phyloP scores from a whole-genome alignment of 192 early-diverging fungal species.

The Coemansia guatemalensis region DNA sequence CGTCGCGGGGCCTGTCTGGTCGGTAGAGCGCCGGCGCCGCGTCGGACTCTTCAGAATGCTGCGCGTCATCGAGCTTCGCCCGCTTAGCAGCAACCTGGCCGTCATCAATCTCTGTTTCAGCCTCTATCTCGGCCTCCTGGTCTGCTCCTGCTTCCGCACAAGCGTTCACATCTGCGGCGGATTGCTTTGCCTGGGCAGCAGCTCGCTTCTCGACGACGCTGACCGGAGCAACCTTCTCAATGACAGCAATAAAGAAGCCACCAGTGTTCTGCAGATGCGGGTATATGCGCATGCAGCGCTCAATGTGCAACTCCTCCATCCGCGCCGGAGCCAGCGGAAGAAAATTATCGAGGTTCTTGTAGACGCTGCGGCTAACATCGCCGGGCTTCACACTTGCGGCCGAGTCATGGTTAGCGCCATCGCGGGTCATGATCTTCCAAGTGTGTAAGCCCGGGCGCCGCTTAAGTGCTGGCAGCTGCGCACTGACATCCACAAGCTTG shows the following conservation, averaged over 20 bases:
- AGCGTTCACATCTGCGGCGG: neutral
- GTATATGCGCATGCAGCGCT: constrained; percentile 85
- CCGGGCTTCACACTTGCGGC: constrained; percentile 46
- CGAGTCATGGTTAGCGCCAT: constrained; percentile 58
- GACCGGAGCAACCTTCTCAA: constrained; percentile 82
- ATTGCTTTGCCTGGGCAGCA: constrained; percentile 7
- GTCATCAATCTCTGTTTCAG: neutral
- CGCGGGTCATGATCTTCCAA: constrained; percentile 88
- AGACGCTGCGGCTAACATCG: constrained; percentile 29
- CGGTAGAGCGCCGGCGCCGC: constrained; percentile 26
- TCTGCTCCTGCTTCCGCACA: neutral
- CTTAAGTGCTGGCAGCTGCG: constrained; percentile 74
- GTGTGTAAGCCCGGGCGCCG: constrained; percentile 76
- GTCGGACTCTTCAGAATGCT: constrained; percentile 1
- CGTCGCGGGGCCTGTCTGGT: constrained; percentile 51
- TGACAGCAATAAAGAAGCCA: constrained; percentile 97
- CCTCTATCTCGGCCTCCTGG: neutral
- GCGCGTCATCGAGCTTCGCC: neutral
- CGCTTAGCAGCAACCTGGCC: constrained; percentile 1
- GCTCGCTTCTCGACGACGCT: constrained; percentile 52
- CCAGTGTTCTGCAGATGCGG: constrained; percentile 96
- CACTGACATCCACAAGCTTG: constrained; percentile 83
- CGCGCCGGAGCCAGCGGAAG: constrained; percentile 61
- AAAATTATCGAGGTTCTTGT: constrained; percentile 58
- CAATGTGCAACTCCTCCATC: constrained; percentile 61